phyloP scores from a whole-genome alignment of 176 grass and related monocot species.

The Thalia dealbata region DNA sequence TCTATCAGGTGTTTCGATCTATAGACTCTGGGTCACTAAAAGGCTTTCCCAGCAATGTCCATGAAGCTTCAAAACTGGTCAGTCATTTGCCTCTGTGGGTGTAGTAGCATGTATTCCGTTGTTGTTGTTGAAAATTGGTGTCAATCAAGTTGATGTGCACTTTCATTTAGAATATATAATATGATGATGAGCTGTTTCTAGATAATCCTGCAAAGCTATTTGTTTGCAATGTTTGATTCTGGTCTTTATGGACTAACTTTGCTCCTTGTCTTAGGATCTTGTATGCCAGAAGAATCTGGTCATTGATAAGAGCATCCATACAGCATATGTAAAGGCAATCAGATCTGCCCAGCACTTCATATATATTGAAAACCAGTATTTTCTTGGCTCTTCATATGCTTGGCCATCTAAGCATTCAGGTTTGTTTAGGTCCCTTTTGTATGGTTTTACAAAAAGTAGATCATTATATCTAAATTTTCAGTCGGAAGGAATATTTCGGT shows the following conservation, averaged over 20 bases:
- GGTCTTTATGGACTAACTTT: conserved; percentile 3
- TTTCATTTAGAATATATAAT: not conserved
- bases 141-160: not conserved
- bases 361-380: conserved; percentile 98
- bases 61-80: conserved; percentile 58
- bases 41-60: conserved; percentile 64
- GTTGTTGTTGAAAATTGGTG: not conserved
- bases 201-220: not conserved
- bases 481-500: not conserved
- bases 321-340: conserved; percentile 86
- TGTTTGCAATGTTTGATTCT: conserved; percentile 9
- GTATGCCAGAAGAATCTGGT: conserved; percentile 68
- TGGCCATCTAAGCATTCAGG: conserved; percentile 80
- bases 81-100: conserved; percentile 7
- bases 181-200: not conserved
- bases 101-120: not conserved
- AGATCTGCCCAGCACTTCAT: conserved; percentile 94
- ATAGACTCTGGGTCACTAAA: conserved; percentile 95
- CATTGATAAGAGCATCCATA: conserved; percentile 96
- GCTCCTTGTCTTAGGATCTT: conserved; percentile 57
- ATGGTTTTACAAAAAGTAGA: not conserved
- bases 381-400: conserved; percentile 88
- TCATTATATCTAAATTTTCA: not conserved
- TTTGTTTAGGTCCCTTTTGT: conserved; percentile 9
- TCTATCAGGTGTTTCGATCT: conserved; percentile 70